Percentiles rank a stretch among this genome's conserved stretches.
phyloP scores from a whole-genome alignment of 768 basidiomycete genomes.

The Suillus brevipes region DNA sequence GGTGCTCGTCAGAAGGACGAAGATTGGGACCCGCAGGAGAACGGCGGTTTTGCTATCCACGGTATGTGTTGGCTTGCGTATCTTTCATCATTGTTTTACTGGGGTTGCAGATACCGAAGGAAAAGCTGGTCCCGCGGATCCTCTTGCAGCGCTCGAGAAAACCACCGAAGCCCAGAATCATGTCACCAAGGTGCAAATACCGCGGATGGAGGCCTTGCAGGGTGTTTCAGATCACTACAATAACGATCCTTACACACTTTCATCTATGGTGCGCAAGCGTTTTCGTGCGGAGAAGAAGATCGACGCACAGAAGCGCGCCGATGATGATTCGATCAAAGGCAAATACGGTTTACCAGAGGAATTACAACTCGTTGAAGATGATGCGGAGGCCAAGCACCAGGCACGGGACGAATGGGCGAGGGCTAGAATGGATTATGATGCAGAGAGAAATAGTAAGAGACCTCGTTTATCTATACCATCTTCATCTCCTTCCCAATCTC shows the following conservation, averaged over 20 bases:
- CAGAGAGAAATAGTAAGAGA: slow-evolving; percentile 48
- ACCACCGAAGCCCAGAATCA: slow-evolving; percentile 74
- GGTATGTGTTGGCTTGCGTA: slow-evolving; percentile 44
- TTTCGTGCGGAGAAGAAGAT: slow-evolving; percentile 89
- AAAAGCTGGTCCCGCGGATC: slow-evolving; percentile 65
- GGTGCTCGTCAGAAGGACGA: slow-evolving; percentile 95
- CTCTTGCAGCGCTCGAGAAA: slow-evolving; percentile 88
- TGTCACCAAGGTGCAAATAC: slow-evolving; percentile 70
- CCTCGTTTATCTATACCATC: slow-evolving; percentile 41
- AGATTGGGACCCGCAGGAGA: slow-evolving; percentile 96
- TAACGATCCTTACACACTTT: slow-evolving; percentile 84
- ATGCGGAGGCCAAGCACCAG: slow-evolving; percentile 55
- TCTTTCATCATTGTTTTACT: slow-evolving; percentile 2
- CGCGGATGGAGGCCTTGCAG: slow-evolving; percentile 81
- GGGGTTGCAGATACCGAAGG: slow-evolving; percentile 63
- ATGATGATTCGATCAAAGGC: slow-evolving; percentile 71
- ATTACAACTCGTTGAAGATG: slow-evolving; percentile 65
- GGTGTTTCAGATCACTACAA: slow-evolving; percentile 75
- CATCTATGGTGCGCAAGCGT: slow-evolving; percentile 68
- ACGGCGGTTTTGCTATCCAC: slow-evolving; percentile 88
- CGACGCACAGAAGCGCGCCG: slow-evolving; percentile 62
- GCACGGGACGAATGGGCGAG: slow-evolving; percentile 66
- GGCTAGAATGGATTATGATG: slow-evolving; percentile 48
- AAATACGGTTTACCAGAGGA: slow-evolving; percentile 76
- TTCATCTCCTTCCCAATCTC: slow-evolving; percentile 21